These are phyloP conservation scores for Echium plantagineum DNA, from an alignment of 257 asterid genomes.

Conservation along the genomic window DNA sequence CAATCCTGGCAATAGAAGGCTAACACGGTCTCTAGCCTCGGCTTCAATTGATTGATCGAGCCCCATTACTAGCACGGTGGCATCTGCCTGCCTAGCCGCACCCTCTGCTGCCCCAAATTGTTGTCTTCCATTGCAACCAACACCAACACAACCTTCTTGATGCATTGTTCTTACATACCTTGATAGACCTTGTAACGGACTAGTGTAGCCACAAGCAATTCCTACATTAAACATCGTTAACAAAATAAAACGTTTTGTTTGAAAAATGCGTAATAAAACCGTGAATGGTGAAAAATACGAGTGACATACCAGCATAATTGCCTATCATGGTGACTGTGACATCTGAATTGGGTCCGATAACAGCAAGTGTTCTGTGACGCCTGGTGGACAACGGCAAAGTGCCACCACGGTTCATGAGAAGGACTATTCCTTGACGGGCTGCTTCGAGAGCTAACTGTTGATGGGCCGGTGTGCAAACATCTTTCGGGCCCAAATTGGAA, in stretches of 20 bases:
- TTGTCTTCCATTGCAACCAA: slow-evolving; percentile 31
- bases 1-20: slow-evolving; percentile 67
- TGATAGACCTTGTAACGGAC: slow-evolving; percentile 67
- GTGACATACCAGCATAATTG: slow-evolving; percentile 69
- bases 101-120: slow-evolving; percentile 55
- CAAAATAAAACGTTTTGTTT: too few relatives aligned
- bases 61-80: slow-evolving; percentile 70
- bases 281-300: too few relatives aligned
- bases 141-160: slow-evolving; percentile 40
- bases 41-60: slow-evolving; percentile 62
- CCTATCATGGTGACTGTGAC: slow-evolving; percentile 76
- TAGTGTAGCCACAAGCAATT: slow-evolving; percentile 53
- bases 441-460: slow-evolving; percentile 74
- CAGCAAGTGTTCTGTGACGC: slow-evolving; percentile 41
- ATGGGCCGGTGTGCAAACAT: slow-evolving; percentile 72
- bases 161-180: slow-evolving; percentile 54
- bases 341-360: slow-evolving; percentile 86
- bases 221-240: slow-evolving; percentile 23
- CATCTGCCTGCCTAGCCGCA: slow-evolving; percentile 61
- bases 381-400: slow-evolving; percentile 55
- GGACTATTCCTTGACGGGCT: slow-evolving; percentile 86
- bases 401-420: slow-evolving; percentile 52
- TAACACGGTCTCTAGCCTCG: slow-evolving; percentile 47
- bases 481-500: slow-evolving; percentile 55
- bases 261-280: too few relatives aligned